Conservation (phyloP, 257 asterid genomes). For the Mentha longifolia region DNA sequence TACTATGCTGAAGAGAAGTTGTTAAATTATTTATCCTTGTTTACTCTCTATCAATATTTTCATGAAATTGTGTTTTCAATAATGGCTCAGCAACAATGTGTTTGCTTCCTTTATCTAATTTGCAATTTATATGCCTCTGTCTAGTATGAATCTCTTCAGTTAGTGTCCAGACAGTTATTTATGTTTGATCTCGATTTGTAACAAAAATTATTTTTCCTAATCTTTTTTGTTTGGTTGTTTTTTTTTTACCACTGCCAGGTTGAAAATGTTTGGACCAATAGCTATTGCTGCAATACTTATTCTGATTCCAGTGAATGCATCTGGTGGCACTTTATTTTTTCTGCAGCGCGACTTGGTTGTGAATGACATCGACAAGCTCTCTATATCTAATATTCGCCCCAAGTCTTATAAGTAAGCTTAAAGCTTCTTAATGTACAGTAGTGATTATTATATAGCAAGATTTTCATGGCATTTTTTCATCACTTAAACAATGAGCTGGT, state of each 20-base stretch:
- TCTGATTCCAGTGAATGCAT: conserved; percentile 87
- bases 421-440: neutral
- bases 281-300: conserved; percentile 71
- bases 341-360: conserved; percentile 82
- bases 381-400: conserved; percentile 83
- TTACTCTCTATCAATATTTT: neutral
- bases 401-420: conserved; percentile 72
- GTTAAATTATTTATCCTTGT: neutral
- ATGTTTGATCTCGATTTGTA: conserved; percentile 16
- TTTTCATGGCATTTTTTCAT: neutral
- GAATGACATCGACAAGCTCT: conserved; percentile 91
- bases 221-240: conserved; percentile 27
- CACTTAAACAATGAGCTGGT: conserved; percentile 4
- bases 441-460: neutral
- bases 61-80: neutral
- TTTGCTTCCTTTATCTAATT: neutral
- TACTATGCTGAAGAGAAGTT: neutral
- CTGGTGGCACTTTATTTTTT: conserved; percentile 73
- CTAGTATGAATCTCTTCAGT: neutral
- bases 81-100: neutral
- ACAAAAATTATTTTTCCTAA: neutral
- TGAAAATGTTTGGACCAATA: conserved; percentile 88
- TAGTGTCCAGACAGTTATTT: neutral
- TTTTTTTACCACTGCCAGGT: conserved; percentile 47
- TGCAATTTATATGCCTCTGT: conserved; percentile 1